phyloP scores from a whole-genome alignment of 2,329 filamentous ascomycete species.

The Penicillium hesseltinei region DNA sequence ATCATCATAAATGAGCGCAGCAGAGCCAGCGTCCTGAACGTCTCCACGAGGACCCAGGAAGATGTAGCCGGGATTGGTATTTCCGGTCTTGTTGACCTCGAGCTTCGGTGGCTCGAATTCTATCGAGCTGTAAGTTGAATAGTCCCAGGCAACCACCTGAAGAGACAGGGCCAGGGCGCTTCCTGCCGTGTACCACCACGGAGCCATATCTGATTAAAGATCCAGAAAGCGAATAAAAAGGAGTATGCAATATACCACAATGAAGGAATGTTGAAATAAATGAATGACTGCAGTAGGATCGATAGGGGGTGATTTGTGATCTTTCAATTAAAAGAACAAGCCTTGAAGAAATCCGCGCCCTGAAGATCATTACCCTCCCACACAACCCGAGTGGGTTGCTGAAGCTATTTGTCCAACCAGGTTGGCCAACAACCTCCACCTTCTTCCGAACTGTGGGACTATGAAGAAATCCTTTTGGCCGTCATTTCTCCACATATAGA shows the following conservation, averaged over 20 bases:
- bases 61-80: too few species aligned
- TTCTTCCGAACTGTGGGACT: not conserved
- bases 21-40: too few species aligned
- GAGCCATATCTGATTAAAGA: constrained; percentile 9
- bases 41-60: too few species aligned
- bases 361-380: constrained; percentile 17
- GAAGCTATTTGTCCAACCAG: constrained; percentile 9
- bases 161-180: too few species aligned
- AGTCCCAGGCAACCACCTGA: too few species aligned
- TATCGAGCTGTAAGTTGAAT: too few species aligned
- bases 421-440: not conserved
- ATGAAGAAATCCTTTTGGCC: not conserved
- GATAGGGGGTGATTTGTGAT: not conserved
- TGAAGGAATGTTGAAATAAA: constrained; percentile 1
- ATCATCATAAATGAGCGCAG: too few species aligned
- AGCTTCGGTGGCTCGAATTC: too few species aligned
- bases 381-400: not conserved
- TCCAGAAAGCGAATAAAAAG: not conserved
- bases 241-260: not conserved
- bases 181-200: constrained; percentile 8
- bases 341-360: not conserved
- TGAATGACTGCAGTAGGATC: constrained; percentile 10
- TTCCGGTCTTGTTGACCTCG: too few species aligned
- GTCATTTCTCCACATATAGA: constrained; percentile 6
- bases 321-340: constrained; percentile 1